Percentiles rank a stretch among this genome's conserved stretches.
These are phyloP conservation scores for Bocquillonia castaneifolia DNA, from an alignment of 441 rosid genomes.

Conservation along the genomic window DNA sequence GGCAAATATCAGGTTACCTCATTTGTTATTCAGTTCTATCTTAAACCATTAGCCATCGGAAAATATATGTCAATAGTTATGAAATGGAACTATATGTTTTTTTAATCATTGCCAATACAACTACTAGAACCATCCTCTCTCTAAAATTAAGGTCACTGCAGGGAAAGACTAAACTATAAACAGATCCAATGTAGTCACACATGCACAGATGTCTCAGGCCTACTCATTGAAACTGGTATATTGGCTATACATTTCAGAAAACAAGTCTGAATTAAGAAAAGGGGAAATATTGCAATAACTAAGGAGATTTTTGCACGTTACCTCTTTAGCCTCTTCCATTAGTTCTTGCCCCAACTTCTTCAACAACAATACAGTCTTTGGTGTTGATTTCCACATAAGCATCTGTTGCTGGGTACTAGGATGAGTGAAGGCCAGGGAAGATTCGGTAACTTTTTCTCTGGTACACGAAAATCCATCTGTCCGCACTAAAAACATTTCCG, in stretches of 20 bases:
- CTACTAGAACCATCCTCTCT: neutral
- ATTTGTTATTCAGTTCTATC: too few species aligned
- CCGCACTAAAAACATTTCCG: slow-evolving; percentile 94
- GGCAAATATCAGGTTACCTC: too few species aligned
- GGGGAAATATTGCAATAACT: neutral
- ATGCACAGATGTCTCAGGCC: neutral
- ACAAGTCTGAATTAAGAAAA: slow-evolving; percentile 5
- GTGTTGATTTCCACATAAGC: slow-evolving; percentile 97
- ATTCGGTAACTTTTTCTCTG: slow-evolving; percentile 93
- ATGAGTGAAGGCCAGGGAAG: slow-evolving; percentile 93
- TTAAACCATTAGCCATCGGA: too few species aligned
- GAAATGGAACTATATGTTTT: neutral
- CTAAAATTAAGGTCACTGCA: neutral
- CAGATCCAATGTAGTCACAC: neutral
- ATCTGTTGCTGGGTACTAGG: slow-evolving; percentile 99
- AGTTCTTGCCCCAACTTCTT: slow-evolving; percentile 89
- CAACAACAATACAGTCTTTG: slow-evolving; percentile 79
- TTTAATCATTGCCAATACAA: neutral
- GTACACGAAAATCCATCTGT: slow-evolving; percentile 96
- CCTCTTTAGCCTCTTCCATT: slow-evolving; percentile 97
- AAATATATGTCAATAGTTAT: neutral
- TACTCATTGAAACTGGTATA: neutral
- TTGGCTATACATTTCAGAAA: neutral
- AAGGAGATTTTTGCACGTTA: slow-evolving; percentile 20
- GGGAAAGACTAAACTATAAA: neutral